Evolutionary conservation across 2,329 filamentous ascomycete species (phyloP).

Genomic region (Rasamsonia emersonii): DNA sequence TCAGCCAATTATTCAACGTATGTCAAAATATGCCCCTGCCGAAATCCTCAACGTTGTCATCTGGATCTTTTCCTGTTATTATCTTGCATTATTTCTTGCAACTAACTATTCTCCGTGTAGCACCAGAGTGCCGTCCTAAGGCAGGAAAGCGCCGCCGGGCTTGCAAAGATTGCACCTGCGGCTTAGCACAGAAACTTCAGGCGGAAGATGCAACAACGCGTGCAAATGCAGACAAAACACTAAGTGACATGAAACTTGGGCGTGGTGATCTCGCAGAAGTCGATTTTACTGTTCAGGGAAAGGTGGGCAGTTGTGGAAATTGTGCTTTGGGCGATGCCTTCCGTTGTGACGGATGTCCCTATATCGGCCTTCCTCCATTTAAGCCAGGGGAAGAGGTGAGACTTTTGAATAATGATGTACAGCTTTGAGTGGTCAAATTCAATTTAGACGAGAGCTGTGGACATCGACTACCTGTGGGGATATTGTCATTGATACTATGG

Average conservation of each 20-base stretch:
- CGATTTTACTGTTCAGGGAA: constrained; percentile 96
- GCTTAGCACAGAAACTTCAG: constrained; percentile 74
- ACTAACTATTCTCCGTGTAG: constrained; percentile 34
- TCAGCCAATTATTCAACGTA: constrained; percentile 71
- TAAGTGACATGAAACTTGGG: constrained; percentile 54
- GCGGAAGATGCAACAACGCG: constrained; percentile 71
- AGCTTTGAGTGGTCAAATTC: constrained; percentile 55
- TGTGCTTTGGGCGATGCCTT: constrained; percentile 90
- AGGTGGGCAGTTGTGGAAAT: constrained; percentile 89
- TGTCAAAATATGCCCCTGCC: no score
- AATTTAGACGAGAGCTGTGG: no score
- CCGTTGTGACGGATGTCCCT: constrained; percentile 64
- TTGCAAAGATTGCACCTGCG: constrained; percentile 97
- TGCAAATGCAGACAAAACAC: constrained; percentile 51
- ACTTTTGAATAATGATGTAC: constrained; percentile 75
- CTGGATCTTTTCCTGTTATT: constrained; percentile 2
- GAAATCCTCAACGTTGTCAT: constrained; percentile 1
- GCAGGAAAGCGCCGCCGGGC: constrained; percentile 80
- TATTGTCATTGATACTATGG: no score
- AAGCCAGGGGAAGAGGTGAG: constrained; percentile 93
- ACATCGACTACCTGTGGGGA: no score
- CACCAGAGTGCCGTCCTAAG: constrained; percentile 79
- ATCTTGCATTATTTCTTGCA: constrained; percentile 8
- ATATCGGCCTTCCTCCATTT: constrained; percentile 88
- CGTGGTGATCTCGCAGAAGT: constrained; percentile 77